Evolutionary conservation across 1,139 yeast genomes (phyloP), one percentile per base, ranked within the genome.

Genomic region (Magnusiomyces starmeri): DNA sequence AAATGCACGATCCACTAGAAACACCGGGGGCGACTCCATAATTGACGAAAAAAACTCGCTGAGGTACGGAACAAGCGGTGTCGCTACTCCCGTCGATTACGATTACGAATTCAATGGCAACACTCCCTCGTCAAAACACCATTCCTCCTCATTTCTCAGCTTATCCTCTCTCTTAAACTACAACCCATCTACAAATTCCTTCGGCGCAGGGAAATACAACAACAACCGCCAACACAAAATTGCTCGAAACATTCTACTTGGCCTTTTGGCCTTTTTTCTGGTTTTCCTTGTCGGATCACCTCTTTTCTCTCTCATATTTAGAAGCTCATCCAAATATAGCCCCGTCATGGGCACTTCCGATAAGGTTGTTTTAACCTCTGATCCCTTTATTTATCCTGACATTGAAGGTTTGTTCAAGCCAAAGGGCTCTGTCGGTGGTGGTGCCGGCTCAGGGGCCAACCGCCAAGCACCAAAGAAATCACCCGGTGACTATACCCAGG

Each of bases 401-500:
- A 10, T 50, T 4, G 43, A 34, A 14, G 26, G 35, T 12, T 18
- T 49, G 14, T 50, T 35, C 29, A 47, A 46, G n/a, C 37, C 48
- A 16, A 50, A 41, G 21, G 26, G 27, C 10, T 43, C 51, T 2
- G 32, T 26, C 2, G n/a, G 44, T n/a, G 32, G 37, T 2, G 24
- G 44, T 16, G 26, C 12, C 20, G 35, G 39, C n/a, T 34, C 40
- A 8, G 34, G 46, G 14, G 40, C 42, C 29, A 49, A 40, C 41
- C 43, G 43, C 21, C 41, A 32, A 20, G 34, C 46, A 2, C 48
- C 52, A 26, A 50, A 45, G 25, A 50, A 50, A 43, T 47, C 52
- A 12, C 52, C 52, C 10, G 48, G 49, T 24, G 52, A 50, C 22
- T 47, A 50, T 34, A 37, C 49, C 16, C 34, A 32, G 16, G 52